Conservation (phyloP, 2,329 filamentous ascomycete genomes). For the Celoporthe dispersa region DNA sequence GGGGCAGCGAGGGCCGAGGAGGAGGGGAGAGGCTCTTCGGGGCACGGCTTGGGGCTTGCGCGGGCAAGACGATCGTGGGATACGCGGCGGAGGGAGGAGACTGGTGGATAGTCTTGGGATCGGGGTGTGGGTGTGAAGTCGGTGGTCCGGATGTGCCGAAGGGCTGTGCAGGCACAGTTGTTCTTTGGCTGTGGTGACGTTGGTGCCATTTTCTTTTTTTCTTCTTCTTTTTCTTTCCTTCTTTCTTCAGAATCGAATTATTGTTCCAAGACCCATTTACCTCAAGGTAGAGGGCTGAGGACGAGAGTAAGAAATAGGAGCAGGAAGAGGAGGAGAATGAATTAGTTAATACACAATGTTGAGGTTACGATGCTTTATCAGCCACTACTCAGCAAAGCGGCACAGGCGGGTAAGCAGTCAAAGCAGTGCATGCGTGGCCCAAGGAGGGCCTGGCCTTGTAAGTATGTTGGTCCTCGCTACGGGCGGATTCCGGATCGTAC, state of each 20-base stretch:
- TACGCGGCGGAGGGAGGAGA: constrained; percentile 43
- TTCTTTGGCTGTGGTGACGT: constrained; percentile 7
- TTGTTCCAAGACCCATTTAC: too few species aligned
- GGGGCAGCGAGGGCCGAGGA: constrained; percentile 35
- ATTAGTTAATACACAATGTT: neutral
- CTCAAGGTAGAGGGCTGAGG: neutral
- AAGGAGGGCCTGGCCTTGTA: neutral
- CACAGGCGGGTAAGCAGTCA: neutral
- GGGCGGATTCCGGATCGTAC: neutral
- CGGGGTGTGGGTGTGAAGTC: constrained; percentile 13
- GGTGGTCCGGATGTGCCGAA: constrained; percentile 20
- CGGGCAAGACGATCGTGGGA: constrained; percentile 45
- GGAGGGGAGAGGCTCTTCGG: constrained; percentile 33
- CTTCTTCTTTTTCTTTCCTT: neutral
- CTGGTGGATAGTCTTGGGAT: constrained; percentile 32
- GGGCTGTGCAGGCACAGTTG: constrained; percentile 8
- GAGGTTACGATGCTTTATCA: neutral
- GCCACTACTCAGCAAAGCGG: neutral
- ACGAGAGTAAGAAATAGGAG: neutral
- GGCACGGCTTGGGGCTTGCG: constrained; percentile 31
- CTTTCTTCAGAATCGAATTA: neutral
- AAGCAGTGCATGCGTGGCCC: neutral
- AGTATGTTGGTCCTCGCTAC: neutral
- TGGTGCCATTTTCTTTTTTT: neutral
- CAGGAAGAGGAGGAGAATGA: neutral